These are phyloP conservation scores for Truncatella angustata DNA, from an alignment of 2,329 filamentous ascomycete species.

Conservation along the genomic window DNA sequence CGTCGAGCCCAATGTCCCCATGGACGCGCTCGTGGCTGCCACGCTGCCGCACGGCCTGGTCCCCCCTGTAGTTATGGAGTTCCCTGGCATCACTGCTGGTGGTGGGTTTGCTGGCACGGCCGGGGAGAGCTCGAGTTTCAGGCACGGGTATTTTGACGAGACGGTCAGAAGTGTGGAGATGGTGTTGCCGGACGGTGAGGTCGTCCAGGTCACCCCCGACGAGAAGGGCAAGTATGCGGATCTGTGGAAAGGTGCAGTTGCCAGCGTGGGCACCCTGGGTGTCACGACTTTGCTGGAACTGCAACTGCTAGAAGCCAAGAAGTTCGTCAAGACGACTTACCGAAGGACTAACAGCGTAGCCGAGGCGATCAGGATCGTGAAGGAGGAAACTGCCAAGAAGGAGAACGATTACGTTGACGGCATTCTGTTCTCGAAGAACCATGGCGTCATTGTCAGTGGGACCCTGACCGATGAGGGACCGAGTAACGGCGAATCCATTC, in stretches of 20 bases:
- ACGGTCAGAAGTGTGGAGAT: constrained; percentile 65
- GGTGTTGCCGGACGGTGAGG: constrained; percentile 64
- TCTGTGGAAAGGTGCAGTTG: constrained; percentile 64
- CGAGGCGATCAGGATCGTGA: constrained; percentile 47
- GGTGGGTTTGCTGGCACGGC: constrained; percentile 70
- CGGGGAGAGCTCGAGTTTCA: constrained; percentile 69
- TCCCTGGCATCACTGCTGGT: constrained; percentile 72
- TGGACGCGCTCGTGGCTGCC: constrained; percentile 67
- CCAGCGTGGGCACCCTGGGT: constrained; percentile 67
- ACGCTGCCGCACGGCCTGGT: constrained; percentile 65
- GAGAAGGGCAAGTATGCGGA: constrained; percentile 37
- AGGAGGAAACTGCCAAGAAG: constrained; percentile 40
- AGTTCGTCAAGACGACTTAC: constrained; percentile 63
- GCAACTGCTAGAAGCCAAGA: constrained; percentile 56
- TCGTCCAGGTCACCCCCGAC: constrained; percentile 48
- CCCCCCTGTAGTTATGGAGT: constrained; percentile 73
- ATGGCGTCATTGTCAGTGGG: constrained; percentile 67
- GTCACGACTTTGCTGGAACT: constrained; percentile 67
- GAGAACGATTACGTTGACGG: constrained; percentile 71
- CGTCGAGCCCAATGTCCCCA: constrained; percentile 73
- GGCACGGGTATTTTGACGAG: constrained; percentile 69
- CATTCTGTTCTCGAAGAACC: constrained; percentile 61
- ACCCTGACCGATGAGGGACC: constrained; percentile 55
- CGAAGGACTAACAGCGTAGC: constrained; percentile 48
- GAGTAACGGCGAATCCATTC: constrained; percentile 20